phyloP scores from a whole-genome alignment of 208 protist species.

The Porcisia deanei region DNA sequence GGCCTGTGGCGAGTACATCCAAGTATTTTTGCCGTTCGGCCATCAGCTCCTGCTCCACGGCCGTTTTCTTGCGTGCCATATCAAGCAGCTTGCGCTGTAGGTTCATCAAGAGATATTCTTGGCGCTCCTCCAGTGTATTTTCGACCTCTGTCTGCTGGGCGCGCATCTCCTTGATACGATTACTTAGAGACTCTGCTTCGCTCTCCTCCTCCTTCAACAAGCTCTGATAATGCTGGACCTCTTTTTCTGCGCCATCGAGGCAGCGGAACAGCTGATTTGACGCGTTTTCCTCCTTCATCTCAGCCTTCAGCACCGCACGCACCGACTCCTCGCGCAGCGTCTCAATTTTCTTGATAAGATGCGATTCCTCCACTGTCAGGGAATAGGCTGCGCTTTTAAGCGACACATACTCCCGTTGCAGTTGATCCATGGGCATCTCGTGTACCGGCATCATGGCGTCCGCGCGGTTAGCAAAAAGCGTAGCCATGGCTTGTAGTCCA shows the following conservation, averaged over 20 bases:
- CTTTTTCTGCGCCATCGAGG: slow-evolving; percentile 58
- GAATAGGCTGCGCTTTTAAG: slow-evolving; percentile 41
- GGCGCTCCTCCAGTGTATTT: slow-evolving; percentile 60
- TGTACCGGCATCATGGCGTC: slow-evolving; percentile 25
- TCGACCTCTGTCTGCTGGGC: slow-evolving; percentile 61
- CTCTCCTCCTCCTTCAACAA: slow-evolving; percentile 62
- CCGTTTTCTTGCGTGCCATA: slow-evolving; percentile 54
- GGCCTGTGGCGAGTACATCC: slow-evolving; percentile 42
- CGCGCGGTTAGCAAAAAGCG: slow-evolving; percentile 18
- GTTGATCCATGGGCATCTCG: slow-evolving; percentile 62
- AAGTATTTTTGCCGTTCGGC: slow-evolving; percentile 74
- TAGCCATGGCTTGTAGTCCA: not conserved
- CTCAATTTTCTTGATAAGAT: slow-evolving; percentile 52
- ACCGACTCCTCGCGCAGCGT: slow-evolving; percentile 72
- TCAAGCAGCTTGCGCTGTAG: slow-evolving; percentile 77
- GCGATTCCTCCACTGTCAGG: slow-evolving; percentile 41
- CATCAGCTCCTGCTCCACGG: slow-evolving; percentile 71
- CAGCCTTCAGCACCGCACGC: slow-evolving; percentile 58
- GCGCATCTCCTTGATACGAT: slow-evolving; percentile 60
- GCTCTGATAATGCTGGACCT: slow-evolving; percentile 46
- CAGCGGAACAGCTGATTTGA: slow-evolving; percentile 79
- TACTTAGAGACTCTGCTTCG: slow-evolving; percentile 32
- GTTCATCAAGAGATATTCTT: slow-evolving; percentile 67
- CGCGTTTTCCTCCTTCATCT: slow-evolving; percentile 80
- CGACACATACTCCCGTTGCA: slow-evolving; percentile 59